These are phyloP conservation scores for Phanerodontia chrysosporium DNA, from an alignment of 768 basidiomycete genomes.

Conservation along the genomic window DNA sequence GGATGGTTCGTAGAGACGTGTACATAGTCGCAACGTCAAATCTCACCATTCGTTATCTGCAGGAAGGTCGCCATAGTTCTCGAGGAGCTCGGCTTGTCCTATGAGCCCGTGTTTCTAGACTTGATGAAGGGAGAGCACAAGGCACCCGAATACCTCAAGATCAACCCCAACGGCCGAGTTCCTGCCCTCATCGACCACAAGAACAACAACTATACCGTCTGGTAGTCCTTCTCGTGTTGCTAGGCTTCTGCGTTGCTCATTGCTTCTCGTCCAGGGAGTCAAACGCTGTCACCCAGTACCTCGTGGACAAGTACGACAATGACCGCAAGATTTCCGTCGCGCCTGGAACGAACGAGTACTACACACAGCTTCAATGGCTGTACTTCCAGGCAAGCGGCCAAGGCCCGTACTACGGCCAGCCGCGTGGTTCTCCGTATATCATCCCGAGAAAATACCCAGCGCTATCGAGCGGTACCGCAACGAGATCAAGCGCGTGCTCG, in stretches of 20 bases:
- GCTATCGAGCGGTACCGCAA: conserved; percentile 28
- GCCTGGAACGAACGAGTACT: conserved; percentile 14
- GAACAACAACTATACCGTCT: conserved; percentile 24
- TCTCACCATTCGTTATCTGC: background rate
- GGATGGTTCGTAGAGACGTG: conserved; percentile 6
- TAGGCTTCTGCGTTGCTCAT: background rate
- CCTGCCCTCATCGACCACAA: conserved; percentile 28
- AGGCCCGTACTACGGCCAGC: conserved; percentile 27
- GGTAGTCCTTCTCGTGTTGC: conserved; percentile 6
- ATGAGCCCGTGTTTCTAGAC: conserved; percentile 15
- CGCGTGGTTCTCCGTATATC: conserved; percentile 23
- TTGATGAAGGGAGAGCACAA: conserved; percentile 17
- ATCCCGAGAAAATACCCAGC: conserved; percentile 26
- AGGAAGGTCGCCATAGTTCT: conserved; percentile 17
- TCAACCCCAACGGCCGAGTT: conserved; percentile 29
- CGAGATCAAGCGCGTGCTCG: conserved; percentile 23
- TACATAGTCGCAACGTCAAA: background rate
- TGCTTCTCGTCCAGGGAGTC: conserved; percentile 21
- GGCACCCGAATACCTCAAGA: conserved; percentile 11
- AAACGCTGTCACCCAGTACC: conserved; percentile 39
- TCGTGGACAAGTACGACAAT: conserved; percentile 39
- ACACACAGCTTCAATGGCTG: conserved; percentile 34
- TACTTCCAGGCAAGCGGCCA: conserved; percentile 34
- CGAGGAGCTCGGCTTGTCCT: conserved; percentile 16
- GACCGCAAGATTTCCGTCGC: conserved; percentile 28